A percentile compares a stretch with the other conserved stretches of the same genome.
Conservation (phyloP, 306 rosid genomes). For the Vigna trinervia region DNA sequence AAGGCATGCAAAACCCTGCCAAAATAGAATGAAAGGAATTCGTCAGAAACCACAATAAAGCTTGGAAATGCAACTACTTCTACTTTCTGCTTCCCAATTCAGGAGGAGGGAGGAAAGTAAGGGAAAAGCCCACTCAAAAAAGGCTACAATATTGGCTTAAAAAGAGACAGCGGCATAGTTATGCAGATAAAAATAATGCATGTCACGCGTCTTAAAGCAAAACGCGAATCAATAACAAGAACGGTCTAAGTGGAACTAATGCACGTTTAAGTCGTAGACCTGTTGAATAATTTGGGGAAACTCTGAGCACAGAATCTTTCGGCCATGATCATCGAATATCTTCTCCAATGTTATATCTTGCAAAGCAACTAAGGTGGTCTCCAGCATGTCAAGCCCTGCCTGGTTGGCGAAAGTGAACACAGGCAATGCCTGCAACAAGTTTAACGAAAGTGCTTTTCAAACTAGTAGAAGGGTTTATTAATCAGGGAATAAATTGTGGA, state of each 20-base stretch:
- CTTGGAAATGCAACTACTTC: background rate
- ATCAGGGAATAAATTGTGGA: background rate
- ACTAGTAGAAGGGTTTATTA: background rate
- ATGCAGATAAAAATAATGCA: background rate
- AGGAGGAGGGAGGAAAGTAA: no score
- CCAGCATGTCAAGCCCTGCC: constrained; percentile 99
- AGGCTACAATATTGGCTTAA: no score
- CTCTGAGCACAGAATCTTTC: constrained; percentile 85
- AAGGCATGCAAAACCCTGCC: constrained; percentile 91
- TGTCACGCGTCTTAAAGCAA: background rate
- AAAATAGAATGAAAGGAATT: constrained; percentile 23
- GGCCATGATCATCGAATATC: constrained; percentile 93
- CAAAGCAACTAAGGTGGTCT: constrained; percentile 90
- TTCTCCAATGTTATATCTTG: constrained; percentile 90
- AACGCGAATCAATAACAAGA: background rate
- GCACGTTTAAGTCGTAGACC: constrained; percentile 49
- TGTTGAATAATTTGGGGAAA: constrained; percentile 97
- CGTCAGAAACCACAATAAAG: background rate
- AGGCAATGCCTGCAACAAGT: constrained; percentile 76
- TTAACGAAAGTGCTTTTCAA: constrained; percentile 4
- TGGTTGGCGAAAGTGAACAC: constrained; percentile 95
- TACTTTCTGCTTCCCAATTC: no score
- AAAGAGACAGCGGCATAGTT: background rate
- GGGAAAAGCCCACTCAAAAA: no score
- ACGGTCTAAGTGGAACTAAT: background rate